These are phyloP conservation scores for Chlamydomonas incerta DNA, from an alignment of 139 green algal species.

Conservation along the genomic window DNA sequence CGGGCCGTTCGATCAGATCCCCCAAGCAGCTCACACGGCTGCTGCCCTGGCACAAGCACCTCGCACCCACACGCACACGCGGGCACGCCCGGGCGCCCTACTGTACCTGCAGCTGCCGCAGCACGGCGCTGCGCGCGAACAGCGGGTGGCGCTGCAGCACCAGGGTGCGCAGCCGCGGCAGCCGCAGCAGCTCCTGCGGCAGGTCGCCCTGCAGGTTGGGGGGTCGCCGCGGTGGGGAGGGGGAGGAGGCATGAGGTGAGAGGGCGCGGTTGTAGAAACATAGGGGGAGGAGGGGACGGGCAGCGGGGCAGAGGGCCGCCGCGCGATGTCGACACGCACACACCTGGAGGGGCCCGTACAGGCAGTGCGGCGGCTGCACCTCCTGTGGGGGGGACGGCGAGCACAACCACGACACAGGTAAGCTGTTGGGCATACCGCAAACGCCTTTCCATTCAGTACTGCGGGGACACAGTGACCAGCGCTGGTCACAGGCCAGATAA, in stretches of 20 bases:
- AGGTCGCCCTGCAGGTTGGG: slow-evolving; percentile 8
- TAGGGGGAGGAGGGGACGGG: neutral
- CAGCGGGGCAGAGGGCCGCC: too few species aligned
- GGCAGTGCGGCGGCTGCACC: slow-evolving; percentile 27
- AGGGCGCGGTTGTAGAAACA: neutral
- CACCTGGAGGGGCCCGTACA: slow-evolving; percentile 29
- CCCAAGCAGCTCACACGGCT: too few species aligned
- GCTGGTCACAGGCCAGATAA: too few species aligned
- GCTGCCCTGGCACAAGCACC: neutral
- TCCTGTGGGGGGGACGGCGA: too few species aligned
- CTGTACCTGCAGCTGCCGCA: slow-evolving; percentile 9
- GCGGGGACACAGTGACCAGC: too few species aligned
- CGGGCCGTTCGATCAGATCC: too few species aligned
- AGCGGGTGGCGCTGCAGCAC: slow-evolving; percentile 21
- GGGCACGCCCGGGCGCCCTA: neutral
- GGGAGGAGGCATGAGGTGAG: neutral
- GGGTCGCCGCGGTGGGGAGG: neutral
- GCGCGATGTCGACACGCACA: neutral
- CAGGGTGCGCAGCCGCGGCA: neutral
- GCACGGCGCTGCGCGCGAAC: neutral
- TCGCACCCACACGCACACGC: neutral
- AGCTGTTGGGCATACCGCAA: too few species aligned
- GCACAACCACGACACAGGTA: too few species aligned
- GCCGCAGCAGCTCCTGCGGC: neutral
- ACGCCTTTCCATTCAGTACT: too few species aligned